A percentile compares a stretch with the other conserved stretches of the same genome.
These are phyloP conservation scores for Trichoderma arundinaceum DNA, from an alignment of 2,329 filamentous ascomycete species.

Conservation along the genomic window DNA sequence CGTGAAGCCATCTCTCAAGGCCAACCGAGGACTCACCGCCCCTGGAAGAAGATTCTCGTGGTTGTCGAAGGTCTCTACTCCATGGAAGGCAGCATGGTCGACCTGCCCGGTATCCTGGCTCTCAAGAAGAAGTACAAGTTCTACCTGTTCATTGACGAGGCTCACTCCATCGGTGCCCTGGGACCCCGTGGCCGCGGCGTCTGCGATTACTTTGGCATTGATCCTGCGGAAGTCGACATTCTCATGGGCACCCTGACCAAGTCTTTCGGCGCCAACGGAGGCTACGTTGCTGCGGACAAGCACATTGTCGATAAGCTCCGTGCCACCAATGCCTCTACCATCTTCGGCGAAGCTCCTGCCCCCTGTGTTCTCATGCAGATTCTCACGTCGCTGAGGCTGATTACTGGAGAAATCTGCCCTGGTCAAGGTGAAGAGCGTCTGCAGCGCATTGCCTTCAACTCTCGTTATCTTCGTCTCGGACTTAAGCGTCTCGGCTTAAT, in stretches of 20 bases:
- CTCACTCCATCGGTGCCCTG: conserved; percentile 92
- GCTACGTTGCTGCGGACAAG: conserved; percentile 90
- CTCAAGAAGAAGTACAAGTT: conserved; percentile 98
- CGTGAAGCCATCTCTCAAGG: conserved; percentile 95
- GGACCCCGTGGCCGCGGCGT: conserved; percentile 89
- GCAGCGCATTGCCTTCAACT: conserved; percentile 97
- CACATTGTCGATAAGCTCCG: conserved; percentile 90
- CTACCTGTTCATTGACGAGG: conserved; percentile 92
- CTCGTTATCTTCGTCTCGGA: conserved; percentile 93
- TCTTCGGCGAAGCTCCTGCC: conserved; percentile 85
- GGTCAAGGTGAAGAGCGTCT: conserved; percentile 95
- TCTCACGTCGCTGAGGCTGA: conserved; percentile 81
- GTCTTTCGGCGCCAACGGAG: conserved; percentile 97
- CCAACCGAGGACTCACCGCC: conserved; percentile 95
- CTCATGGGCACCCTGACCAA: conserved; percentile 99
- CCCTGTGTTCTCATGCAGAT: conserved; percentile 93
- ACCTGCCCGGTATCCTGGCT: conserved; percentile 85
- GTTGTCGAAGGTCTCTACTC: conserved; percentile 97
- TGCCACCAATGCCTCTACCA: conserved; percentile 81
- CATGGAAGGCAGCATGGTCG: conserved; percentile 99
- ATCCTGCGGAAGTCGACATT: conserved; percentile 86
- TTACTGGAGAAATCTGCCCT: conserved; percentile 83
- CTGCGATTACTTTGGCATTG: conserved; percentile 95
- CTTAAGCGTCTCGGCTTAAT: conserved; percentile 97
- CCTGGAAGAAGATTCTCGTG: conserved; percentile 98